Evolutionary conservation across 495 filamentous ascomycete species (phyloP), one percentile per base, ranked within the genome.

Genomic region (Amniculicola lignicola): DNA sequence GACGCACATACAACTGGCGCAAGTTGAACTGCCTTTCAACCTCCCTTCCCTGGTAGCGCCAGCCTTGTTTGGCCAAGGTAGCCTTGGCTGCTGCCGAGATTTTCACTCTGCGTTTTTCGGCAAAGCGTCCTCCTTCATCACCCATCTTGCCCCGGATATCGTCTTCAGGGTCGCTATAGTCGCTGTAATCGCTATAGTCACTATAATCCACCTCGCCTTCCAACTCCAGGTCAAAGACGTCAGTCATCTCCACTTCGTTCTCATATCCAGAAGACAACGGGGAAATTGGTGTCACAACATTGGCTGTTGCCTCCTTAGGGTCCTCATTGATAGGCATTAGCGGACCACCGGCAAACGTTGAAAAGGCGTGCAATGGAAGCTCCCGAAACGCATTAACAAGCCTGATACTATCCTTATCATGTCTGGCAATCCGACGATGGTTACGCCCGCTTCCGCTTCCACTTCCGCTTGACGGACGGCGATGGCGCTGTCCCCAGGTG

Each of bases 21-120:
- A 36, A n/a, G 21, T 57, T 22, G 27, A 40, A 57, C 53, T 49
- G 42, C 6, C 37, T 10, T 19, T 40, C 37, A 40, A 40, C 37
- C 7, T 10, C 10, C 7, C 16, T 9, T 6, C 37, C 37, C 29
- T n/a, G 29, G n/a, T 33, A n/a, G n/a, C 29, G n/a, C 29, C 7
- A 33, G 29, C 7, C 7, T 33, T 33, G 29, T 33, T 33, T 33
- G n/a, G 29, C n/a, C 29, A n/a, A n/a, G n/a, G n/a, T n/a, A n/a
- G n/a, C n/a, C n/a, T n/a, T n/a, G n/a, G n/a, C n/a, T n/a, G n/a
- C n/a, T 33, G 29, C 7, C 7, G 29, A 33, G 7, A 33, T 33
- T n/a, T 33, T 33, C 7, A 7, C 29, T 33, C n/a, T 33, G 7
- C 29, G 7, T 7, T 33, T n/a, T 33, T 7, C 7, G 29, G n/a